Percentiles rank a stretch among this genome's conserved stretches.
phyloP scores from a whole-genome alignment of 345 rosid genomes.

The Pistacia vera region DNA sequence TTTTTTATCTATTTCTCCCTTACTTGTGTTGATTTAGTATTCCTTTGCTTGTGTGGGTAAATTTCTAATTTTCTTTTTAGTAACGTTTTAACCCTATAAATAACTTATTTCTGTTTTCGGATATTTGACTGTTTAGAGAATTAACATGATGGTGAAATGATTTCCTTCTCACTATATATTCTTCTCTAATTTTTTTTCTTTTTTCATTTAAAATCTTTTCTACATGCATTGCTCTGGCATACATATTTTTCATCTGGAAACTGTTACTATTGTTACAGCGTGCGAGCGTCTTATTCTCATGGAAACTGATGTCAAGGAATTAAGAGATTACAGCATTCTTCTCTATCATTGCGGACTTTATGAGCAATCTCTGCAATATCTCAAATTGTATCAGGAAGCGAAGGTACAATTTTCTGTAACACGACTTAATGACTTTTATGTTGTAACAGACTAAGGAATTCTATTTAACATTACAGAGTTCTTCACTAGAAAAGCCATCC shows the following conservation, averaged over 20 bases:
- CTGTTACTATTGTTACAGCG: constrained; percentile 40
- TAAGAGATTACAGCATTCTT: constrained; percentile 69
- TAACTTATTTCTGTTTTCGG: too few relatives aligned
- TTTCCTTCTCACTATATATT: too few relatives aligned
- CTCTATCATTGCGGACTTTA: constrained; percentile 69
- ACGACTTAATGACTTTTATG: neutral
- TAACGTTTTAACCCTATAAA: too few relatives aligned
- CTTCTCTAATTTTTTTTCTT: neutral
- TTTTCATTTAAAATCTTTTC: neutral
- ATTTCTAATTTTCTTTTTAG: too few relatives aligned
- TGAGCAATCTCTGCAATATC: constrained; percentile 49
- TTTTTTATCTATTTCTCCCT: too few relatives aligned
- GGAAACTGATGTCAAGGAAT: constrained; percentile 47
- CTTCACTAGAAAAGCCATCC: constrained; percentile 22
- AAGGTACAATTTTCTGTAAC: constrained; percentile 34
- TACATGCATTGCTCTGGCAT: neutral
- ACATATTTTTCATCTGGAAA: neutral
- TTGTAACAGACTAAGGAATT: constrained; percentile 2
- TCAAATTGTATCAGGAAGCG: constrained; percentile 41
- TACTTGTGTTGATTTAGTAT: too few relatives aligned
- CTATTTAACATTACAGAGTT: constrained; percentile 24
- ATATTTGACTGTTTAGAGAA: too few relatives aligned
- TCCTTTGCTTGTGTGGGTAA: too few relatives aligned
- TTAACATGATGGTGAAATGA: too few relatives aligned
- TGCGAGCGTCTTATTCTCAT: constrained; percentile 69